Conservation (phyloP, 73 alveolate genomes). For the Paramecium sexaurelia region DNA sequence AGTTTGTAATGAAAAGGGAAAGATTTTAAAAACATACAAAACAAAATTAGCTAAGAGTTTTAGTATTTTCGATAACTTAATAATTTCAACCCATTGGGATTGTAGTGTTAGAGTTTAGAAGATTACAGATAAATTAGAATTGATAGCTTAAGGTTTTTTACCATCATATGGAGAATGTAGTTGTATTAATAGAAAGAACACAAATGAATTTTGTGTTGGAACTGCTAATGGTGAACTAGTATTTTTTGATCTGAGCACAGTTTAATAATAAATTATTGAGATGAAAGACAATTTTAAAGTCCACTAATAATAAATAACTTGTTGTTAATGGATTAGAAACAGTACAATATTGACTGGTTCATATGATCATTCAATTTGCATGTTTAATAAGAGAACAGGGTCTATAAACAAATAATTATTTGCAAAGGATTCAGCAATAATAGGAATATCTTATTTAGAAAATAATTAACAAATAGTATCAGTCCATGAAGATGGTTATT, state of each 20-base stretch:
- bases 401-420: background rate
- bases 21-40: background rate
- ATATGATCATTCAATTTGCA: constrained; percentile 24
- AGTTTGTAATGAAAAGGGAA: background rate
- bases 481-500: constrained; percentile 45
- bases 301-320: constrained; percentile 2
- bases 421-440: constrained; percentile 25
- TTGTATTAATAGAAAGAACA: background rate
- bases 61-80: background rate
- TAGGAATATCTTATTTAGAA: background rate
- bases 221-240: background rate
- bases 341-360: constrained; percentile 28
- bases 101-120: background rate
- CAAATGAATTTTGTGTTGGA: constrained; percentile 47
- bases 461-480: background rate
- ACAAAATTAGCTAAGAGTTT: constrained; percentile 37
- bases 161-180: constrained; percentile 42
- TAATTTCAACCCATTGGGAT: constrained; percentile 42
- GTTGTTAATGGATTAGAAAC: constrained; percentile 8
- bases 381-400: constrained; percentile 5
- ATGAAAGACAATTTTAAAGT: background rate
- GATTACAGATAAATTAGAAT: background rate
- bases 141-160: background rate
- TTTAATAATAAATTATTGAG: background rate
- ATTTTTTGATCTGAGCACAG: background rate